Base-by-base conservation (phyloP, 106 monocot species). In the Allium cepa region DNA sequence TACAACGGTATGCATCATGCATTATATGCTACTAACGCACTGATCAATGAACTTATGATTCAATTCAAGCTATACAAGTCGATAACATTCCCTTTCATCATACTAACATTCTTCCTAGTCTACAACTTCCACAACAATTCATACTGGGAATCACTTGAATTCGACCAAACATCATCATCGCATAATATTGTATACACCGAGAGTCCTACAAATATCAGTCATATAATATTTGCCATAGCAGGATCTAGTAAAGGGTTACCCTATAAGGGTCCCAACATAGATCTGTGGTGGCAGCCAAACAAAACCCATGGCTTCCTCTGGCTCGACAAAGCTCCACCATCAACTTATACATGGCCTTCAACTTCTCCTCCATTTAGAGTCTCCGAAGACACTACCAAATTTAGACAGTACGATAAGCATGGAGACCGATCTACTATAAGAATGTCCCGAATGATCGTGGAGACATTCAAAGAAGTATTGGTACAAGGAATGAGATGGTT, bases 201-300 rank as follows among this genome's bases (percentile, higher is more conserved):
- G 22, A 0, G 50, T 51, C 12, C 66, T 51, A 66, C 66, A 17
- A 66, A 50, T 66, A 50, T 66, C 66, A 66, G 50, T 50, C 49
- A 66, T 50, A 9, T 66, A 16, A 50, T 50, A 51, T 66, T 66
- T 26, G 18, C 15, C 10, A 8, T 66, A 49, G 49, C 66, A 9
- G 66, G 36, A 49, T 66, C 66, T 49, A 50, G 50, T 50, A 49
- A 11, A 50, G 50, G 50, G 8, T 66, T 49, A 50, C 66, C 4
- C 18, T 7, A 51, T 6, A 49, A 50, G 49, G 66, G 66, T 26
- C 66, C 50, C 7, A 50, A 48, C 10, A 50, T 51, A 11, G 66
- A 66, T 18, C 66, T 66, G 4, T 66, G 66, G 66, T 66, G 66
- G 66, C 66, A 50, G 7, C 66, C 66, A 7, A 66, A 66, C 50